phyloP scores from a whole-genome alignment of 257 asterid species.

The Nicotiana benthamiana region DNA sequence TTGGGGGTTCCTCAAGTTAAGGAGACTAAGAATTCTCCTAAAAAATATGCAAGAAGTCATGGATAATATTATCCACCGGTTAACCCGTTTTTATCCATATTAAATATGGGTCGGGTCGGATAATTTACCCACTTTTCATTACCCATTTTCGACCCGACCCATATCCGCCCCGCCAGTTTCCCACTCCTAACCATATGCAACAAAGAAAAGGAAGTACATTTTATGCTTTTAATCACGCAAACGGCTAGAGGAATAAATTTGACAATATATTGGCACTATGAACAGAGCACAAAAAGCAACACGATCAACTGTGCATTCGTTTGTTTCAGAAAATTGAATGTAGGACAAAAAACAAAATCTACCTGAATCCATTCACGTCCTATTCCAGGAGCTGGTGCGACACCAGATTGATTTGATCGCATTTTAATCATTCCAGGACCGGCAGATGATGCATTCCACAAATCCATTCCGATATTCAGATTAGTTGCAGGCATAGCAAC shows the following conservation, averaged over 20 bases:
- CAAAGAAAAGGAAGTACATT: background rate
- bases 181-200: background rate
- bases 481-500: constrained; percentile 65
- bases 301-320: background rate
- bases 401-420: constrained; percentile 50
- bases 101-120: too few species aligned
- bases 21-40: too few species aligned
- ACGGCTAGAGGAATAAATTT: background rate
- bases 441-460: constrained; percentile 73
- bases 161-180: too few species aligned
- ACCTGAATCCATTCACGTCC: constrained; percentile 78
- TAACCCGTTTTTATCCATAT: too few species aligned
- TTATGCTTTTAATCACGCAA: background rate
- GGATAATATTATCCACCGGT: too few species aligned
- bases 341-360: background rate
- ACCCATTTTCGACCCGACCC: too few species aligned
- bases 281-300: background rate
- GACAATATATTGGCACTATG: background rate
- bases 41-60: too few species aligned
- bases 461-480: constrained; percentile 86
- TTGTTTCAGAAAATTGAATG: background rate
- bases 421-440: constrained; percentile 64
- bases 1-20: too few species aligned
- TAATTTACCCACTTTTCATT: too few species aligned
- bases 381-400: constrained; percentile 22